These are phyloP conservation scores for Neurospora africana DNA, from an alignment of 495 filamentous ascomycete species.

Conservation along the genomic window DNA sequence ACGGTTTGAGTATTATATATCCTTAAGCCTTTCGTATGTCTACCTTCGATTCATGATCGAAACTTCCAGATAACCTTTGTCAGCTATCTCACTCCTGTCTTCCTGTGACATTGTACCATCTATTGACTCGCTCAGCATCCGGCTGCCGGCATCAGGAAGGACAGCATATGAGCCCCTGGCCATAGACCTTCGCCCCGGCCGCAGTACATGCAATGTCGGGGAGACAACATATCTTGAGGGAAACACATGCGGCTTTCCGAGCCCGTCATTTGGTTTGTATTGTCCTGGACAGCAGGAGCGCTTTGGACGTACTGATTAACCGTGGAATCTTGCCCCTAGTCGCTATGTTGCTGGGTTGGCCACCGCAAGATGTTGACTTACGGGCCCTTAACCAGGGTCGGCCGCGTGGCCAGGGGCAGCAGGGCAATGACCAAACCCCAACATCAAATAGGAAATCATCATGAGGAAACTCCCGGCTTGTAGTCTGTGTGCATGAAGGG, in stretches of 20 bases:
- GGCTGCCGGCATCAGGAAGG: not conserved
- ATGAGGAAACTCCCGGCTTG: not conserved
- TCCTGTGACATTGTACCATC: not conserved
- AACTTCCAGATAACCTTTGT: not conserved
- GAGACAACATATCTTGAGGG: not conserved
- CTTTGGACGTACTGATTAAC: not conserved
- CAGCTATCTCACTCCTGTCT: not conserved
- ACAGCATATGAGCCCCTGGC: not conserved
- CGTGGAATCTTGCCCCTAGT: not conserved
- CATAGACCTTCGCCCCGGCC: not conserved
- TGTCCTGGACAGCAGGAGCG: not conserved
- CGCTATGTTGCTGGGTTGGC: not conserved
- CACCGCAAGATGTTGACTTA: not conserved
- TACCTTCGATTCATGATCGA: not conserved
- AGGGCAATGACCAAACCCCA: not conserved
- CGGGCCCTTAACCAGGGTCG: not conserved
- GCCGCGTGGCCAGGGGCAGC: not conserved
- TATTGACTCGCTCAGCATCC: not conserved
- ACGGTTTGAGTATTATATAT: not conserved
- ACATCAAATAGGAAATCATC: not conserved
- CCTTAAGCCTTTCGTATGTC: not conserved
- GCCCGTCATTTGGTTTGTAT: not conserved
- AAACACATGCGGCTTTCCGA: not conserved
- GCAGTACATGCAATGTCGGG: not conserved
- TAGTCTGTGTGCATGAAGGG: not conserved